Conservation (phyloP, 2,329 filamentous ascomycete species). For the Epichloe uncinata region DNA sequence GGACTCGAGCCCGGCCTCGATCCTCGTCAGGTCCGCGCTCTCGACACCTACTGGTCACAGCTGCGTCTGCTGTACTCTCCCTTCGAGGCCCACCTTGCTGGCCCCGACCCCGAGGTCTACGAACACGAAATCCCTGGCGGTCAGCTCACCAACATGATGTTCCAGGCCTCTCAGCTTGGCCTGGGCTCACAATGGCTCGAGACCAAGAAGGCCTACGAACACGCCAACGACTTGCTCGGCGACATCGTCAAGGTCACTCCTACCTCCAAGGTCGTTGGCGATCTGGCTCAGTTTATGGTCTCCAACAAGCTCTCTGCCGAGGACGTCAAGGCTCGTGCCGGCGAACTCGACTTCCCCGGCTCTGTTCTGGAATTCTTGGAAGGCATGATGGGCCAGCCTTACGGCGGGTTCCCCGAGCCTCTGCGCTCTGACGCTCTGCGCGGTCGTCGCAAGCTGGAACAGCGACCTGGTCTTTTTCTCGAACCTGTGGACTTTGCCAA, state of each 20-base stretch:
- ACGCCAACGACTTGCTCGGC: conserved; percentile 89
- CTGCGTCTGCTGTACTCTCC: conserved; percentile 93
- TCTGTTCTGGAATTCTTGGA: conserved; percentile 97
- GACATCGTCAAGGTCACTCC: conserved; percentile 99
- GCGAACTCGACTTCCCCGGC: conserved; percentile 90
- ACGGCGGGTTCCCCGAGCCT: conserved; percentile 94
- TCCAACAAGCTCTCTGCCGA: conserved; percentile 80
- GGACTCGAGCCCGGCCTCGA: conserved; percentile 73
- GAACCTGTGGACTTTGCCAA: conserved; percentile 77
- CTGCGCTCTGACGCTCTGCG: conserved; percentile 80
- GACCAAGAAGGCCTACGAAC: conserved; percentile 98
- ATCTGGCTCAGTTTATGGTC: conserved; percentile 98
- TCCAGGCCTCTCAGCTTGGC: conserved; percentile 92
- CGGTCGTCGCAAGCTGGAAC: conserved; percentile 86
- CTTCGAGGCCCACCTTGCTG: conserved; percentile 88
- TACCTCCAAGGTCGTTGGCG: conserved; percentile 96
- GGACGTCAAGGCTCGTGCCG: conserved; percentile 73
- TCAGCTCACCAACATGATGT: conserved; percentile 98
- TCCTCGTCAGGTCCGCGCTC: conserved; percentile 65
- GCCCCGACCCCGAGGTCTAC: conserved; percentile 93
- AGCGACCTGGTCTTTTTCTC: conserved; percentile 85
- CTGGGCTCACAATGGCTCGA: conserved; percentile 94
- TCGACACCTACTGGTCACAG: conserved; percentile 95
- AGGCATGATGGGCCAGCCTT: conserved; percentile 96
- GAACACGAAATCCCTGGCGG: conserved; percentile 98